These are phyloP conservation scores for Neurospora sublineolata DNA, from an alignment of 495 filamentous ascomycete genomes.

Conservation along the genomic window DNA sequence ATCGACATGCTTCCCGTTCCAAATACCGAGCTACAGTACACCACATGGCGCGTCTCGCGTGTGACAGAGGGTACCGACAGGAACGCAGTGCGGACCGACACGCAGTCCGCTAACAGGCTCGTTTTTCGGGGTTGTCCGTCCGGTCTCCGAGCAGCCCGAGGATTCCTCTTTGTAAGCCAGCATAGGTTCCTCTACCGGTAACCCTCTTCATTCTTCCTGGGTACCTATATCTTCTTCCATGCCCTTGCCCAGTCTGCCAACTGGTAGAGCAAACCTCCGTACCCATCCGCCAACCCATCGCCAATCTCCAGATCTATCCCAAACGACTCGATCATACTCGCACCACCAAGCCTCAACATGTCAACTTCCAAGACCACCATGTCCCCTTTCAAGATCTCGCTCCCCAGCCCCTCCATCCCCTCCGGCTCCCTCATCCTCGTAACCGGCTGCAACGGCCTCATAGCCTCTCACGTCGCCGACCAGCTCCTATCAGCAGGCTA, in stretches of 20 bases:
- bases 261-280: neutral
- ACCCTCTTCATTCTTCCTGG: neutral
- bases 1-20: neutral
- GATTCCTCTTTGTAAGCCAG: neutral
- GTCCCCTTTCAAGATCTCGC: neutral
- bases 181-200: neutral
- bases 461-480: conserved; percentile 42
- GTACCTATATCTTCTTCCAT: neutral
- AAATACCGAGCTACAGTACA: neutral
- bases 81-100: neutral
- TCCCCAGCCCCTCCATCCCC: conserved; percentile 11
- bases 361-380: neutral
- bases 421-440: conserved; percentile 32
- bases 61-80: neutral
- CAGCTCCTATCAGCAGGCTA: conserved; percentile 39
- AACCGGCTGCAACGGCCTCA: conserved; percentile 45
- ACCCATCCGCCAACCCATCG: neutral
- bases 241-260: neutral
- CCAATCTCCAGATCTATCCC: neutral
- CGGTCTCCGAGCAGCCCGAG: neutral
- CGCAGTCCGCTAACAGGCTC: neutral
- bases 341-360: neutral
- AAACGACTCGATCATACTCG: neutral
- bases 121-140: neutral
- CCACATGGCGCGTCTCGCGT: neutral